Evolutionary conservation across 2,329 filamentous ascomycete genomes (phyloP).

Genomic region (Coccinonectria pachysandricola): DNA sequence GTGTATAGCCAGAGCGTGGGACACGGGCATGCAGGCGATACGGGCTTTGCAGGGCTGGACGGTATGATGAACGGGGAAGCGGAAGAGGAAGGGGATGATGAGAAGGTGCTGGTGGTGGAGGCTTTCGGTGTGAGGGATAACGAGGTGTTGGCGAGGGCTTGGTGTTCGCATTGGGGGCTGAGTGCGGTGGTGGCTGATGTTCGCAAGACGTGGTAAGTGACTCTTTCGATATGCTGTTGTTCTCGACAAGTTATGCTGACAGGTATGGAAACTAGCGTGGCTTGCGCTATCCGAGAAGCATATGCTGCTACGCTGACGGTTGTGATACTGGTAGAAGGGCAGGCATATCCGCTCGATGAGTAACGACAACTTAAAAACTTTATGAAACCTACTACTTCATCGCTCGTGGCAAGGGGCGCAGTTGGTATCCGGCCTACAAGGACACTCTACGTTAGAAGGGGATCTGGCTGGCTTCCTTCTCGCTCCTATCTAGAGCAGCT

Average conservation of each 20-base stretch:
- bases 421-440: no score
- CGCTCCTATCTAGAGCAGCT: no score
- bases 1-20: slow-evolving; percentile 16
- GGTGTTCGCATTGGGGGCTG: slow-evolving; percentile 68
- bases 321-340: slow-evolving; percentile 54
- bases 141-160: slow-evolving; percentile 65
- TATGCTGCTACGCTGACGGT: slow-evolving; percentile 65
- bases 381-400: no score
- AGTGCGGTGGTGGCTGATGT: slow-evolving; percentile 62
- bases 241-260: no score
- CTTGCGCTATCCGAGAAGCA: slow-evolving; percentile 64
- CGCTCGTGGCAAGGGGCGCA: no score
- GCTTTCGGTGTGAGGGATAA: slow-evolving; percentile 65
- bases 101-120: slow-evolving; percentile 61
- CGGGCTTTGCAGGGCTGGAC: no score
- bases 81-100: slow-evolving; percentile 38
- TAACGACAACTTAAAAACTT: slow-evolving; percentile 17
- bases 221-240: no score
- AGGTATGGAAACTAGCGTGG: slow-evolving; percentile 37
- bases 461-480: no score
- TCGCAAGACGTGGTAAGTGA: slow-evolving; percentile 52
- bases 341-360: slow-evolving; percentile 32
- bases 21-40: slow-evolving; percentile 5
- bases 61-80: slow-evolving; percentile 8
- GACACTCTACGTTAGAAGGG: no score